Base-by-base conservation (phyloP, 108 stramenopile genomes). In the Cyclotella cryptica region DNA sequence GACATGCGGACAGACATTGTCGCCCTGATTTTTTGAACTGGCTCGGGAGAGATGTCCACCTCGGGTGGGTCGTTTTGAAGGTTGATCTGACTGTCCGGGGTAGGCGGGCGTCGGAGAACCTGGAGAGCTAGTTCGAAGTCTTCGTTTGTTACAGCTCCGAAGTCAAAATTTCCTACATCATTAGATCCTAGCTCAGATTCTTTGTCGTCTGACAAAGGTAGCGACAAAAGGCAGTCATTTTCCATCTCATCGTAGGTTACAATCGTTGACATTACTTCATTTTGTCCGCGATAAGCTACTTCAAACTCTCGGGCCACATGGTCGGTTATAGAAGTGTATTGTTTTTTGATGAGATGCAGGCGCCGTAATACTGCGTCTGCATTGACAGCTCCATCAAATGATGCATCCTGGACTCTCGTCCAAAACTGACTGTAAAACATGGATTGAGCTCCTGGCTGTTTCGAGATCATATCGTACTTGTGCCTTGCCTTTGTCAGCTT, bases 401-500 rank as follows among this genome's bases (percentile, higher is more conserved):
- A 12, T 17, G 49, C 39, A 42, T 71, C 71, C n/a, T 82, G 75
- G 5, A 82, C 72, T 18, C 81, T 67, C 49, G 61, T 61, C 75
- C 75, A 82, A 0, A 82, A 17, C 19, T 71, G 49, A n/a, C 30
- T 52, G 49, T 69, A 76, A 64, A 82, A 82, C 0, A 71, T 21
- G 26, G 69, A 17, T 30, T 76, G 81, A 18, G 65, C 39, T 0
- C 81, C 71, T 30, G 39, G 28, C n/a, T 70, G 63, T 42, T 71
- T 82, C 1, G 45, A 22, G 8, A 59, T 18, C 24, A 66, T 65
- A 15, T 75, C 52, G 12, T 30, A 19, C 42, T 75, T 75, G 43
- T 82, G 81, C 19, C 27, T 59, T 14, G 66, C n/a, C 55, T 82
- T 75, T 0, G 75, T 62, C 27, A 71, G n/a, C 42, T 82, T 82